Base-by-base conservation (phyloP, 371 early-diverging fungal species). In the Aphelidium insulamus region DNA sequence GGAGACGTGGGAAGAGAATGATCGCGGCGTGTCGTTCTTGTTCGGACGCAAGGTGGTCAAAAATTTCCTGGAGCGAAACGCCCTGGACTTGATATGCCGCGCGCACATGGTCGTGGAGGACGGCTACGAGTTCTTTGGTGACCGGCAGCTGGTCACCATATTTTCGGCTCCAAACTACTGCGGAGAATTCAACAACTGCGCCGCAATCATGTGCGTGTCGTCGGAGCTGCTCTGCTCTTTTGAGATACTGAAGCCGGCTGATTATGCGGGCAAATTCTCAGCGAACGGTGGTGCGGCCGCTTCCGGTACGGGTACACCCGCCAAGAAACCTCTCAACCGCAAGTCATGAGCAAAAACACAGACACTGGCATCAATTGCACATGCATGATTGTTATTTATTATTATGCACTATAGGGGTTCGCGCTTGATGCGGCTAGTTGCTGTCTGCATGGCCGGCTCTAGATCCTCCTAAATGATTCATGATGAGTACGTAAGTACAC, bases 51-150 rank as follows among this genome's bases (percentile, higher is more conserved):
- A 72, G 32, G 70, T 88, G 27, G 79, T 98, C 14, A 63, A 71
- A 40, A 72, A 77, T 33, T 97, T 97, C 52, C 51, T 97, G 33
- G 62, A 72, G 33, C 73, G 70, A 43, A 7, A 48, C 17, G 34
- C 18, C 43, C 62, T 91, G 38, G 92, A 91, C 57, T 62, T 91
- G 17, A 71, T 92, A 14, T 85, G 86, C 51, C 69, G 98, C 33
- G 98, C 95, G 1, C 98, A 97, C 52, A 85, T 86, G 73, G 95
- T 97, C 1, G 95, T 97, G 14, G 95, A 97, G 51, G 94, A 92
- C 43, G 95, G 97, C 8, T 97, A 97, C 49, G 92, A 94, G 52
- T 97, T 97, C 54, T 94, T 94, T 65, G 80, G 80, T 35, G 76
- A 86, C 44, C 66, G 88, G 29, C 72, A 75, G 30, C 52, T 94